phyloP scores from a whole-genome alignment of 768 basidiomycete species.

The Filobasidium wieringae region DNA sequence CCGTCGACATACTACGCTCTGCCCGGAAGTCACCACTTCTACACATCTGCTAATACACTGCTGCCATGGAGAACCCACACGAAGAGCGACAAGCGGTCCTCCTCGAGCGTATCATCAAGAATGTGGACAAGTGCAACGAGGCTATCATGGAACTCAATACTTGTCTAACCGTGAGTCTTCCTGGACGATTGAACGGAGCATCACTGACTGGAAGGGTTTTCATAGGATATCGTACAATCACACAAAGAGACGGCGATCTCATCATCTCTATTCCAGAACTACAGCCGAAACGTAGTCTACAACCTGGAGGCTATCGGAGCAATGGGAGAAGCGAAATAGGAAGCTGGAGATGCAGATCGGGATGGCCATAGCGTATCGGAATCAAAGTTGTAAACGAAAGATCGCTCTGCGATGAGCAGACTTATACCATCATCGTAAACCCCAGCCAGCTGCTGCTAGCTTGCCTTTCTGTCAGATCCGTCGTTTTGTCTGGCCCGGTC shows the following conservation, averaged over 20 bases:
- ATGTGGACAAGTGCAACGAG: slow-evolving; percentile 89
- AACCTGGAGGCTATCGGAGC: slow-evolving; percentile 56
- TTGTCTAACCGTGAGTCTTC: slow-evolving; percentile 58
- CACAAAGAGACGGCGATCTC: slow-evolving; percentile 45
- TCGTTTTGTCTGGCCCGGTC: too few species aligned
- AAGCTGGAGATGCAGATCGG: background rate
- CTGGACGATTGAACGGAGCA: background rate
- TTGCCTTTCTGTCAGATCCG: too few species aligned
- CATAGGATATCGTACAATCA: slow-evolving; percentile 6
- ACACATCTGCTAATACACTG: too few species aligned
- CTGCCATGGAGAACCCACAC: slow-evolving; percentile 96
- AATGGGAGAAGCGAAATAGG: slow-evolving; percentile 29
- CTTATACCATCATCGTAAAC: too few species aligned
- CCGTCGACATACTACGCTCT: too few species aligned
- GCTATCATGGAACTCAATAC: slow-evolving; percentile 78
- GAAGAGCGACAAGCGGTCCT: slow-evolving; percentile 83
- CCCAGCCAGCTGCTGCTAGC: too few species aligned
- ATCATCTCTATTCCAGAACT: slow-evolving; percentile 72
- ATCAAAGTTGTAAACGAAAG: too few species aligned
- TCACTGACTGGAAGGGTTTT: too few species aligned
- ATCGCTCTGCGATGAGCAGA: too few species aligned
- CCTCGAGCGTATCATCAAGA: slow-evolving; percentile 80
- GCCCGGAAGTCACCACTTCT: too few species aligned
- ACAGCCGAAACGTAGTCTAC: slow-evolving; percentile 84
- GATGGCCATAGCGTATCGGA: too few species aligned